Percentiles rank a stretch among this genome's conserved stretches.
These are phyloP conservation scores for Actinidia polygama DNA, from an alignment of 179 eudicot genomes.

Conservation along the genomic window DNA sequence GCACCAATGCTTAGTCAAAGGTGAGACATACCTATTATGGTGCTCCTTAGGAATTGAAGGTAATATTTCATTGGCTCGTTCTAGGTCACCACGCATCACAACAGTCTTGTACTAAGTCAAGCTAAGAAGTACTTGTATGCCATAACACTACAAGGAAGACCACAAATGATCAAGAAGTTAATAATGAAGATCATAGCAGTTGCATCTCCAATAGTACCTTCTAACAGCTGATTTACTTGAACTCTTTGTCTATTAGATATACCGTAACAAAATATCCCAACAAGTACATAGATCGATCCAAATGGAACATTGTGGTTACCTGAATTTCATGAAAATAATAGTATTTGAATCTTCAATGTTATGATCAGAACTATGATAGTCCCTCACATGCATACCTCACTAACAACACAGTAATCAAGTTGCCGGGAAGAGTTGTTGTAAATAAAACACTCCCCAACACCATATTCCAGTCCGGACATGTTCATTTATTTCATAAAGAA, in stretches of 20 bases:
- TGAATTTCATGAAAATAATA: not conserved
- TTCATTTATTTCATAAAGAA: conserved; percentile 91
- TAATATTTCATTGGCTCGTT: conserved; percentile 74
- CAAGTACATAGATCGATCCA: conserved; percentile 98
- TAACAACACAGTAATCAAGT: conserved; percentile 98
- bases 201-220: not conserved
- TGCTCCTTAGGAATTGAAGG: conserved; percentile 97
- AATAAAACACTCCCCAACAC: conserved; percentile 97
- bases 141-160: conserved; percentile 64
- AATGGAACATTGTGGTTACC: conserved; percentile 97
- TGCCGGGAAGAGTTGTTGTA: conserved; percentile 94
- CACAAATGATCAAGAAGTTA: conserved; percentile 18
- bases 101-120: conserved; percentile 96
- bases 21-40: conserved; percentile 67
- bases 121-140: conserved; percentile 91
- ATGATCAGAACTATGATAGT: not conserved
- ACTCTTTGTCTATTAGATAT: conserved; percentile 95
- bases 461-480: conserved; percentile 95
- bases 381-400: conserved; percentile 74
- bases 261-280: conserved; percentile 98
- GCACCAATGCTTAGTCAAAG: not conserved
- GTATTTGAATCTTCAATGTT: not conserved
- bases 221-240: conserved; percentile 68
- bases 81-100: conserved; percentile 96
- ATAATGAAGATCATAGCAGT: conserved; percentile 23